Conservation (phyloP, 495 filamentous ascomycete species). For the Lepidopterella palustris region DNA sequence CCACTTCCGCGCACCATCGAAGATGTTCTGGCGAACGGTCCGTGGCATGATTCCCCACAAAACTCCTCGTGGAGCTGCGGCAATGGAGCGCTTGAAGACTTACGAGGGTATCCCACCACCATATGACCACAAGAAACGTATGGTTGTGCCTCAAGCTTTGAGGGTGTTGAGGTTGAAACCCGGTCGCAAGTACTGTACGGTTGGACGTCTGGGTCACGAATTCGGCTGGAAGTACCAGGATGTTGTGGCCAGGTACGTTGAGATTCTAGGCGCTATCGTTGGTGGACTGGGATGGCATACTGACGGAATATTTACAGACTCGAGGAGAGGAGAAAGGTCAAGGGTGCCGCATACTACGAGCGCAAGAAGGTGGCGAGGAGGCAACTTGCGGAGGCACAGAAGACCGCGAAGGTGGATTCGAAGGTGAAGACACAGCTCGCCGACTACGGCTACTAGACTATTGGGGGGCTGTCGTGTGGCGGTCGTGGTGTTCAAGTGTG, state of each 20-base stretch:
- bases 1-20: slow-evolving; percentile 97
- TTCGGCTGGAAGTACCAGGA: slow-evolving; percentile 99
- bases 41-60: slow-evolving; percentile 99
- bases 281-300: background rate
- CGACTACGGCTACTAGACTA: slow-evolving; percentile 64
- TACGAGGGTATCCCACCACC: slow-evolving; percentile 99
- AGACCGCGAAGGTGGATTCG: slow-evolving; percentile 79
- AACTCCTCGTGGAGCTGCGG: slow-evolving; percentile 92
- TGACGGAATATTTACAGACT: slow-evolving; percentile 55
- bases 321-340: slow-evolving; percentile 98
- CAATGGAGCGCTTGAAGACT: slow-evolving; percentile 95
- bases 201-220: slow-evolving; percentile 94
- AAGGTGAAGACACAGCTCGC: slow-evolving; percentile 65
- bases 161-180: slow-evolving; percentile 91
- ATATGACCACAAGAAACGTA: slow-evolving; percentile 99
- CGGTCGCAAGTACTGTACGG: slow-evolving; percentile 98
- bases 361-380: slow-evolving; percentile 93
- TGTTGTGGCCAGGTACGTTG: slow-evolving; percentile 86
- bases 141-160: slow-evolving; percentile 97
- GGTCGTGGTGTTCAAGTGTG: slow-evolving; percentile 5
- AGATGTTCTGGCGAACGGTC: slow-evolving; percentile 99
- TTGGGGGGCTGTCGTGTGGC: background rate
- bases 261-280: background rate
- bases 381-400: slow-evolving; percentile 84
- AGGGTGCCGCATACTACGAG: slow-evolving; percentile 98